phyloP scores from a whole-genome alignment of 176 grass and related monocot genomes.

The Carex littledalei region DNA sequence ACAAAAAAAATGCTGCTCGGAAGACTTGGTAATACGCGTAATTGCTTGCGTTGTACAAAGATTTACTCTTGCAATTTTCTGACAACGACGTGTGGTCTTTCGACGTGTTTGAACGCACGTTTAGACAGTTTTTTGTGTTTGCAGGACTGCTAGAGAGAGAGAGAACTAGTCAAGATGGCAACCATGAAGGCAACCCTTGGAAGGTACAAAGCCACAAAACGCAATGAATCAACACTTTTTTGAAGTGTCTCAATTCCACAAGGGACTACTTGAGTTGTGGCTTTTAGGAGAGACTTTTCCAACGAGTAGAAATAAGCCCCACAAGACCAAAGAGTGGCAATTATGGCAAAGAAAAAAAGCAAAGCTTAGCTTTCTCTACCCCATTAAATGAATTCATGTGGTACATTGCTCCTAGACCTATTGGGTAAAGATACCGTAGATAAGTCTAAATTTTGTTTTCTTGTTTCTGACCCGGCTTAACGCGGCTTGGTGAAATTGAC shows the following conservation, averaged over 20 bases:
- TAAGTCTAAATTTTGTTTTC: not conserved
- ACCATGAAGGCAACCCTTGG: conserved; percentile 34
- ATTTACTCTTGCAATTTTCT: not conserved
- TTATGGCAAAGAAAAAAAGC: not conserved
- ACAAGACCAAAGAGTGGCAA: conserved; percentile 2
- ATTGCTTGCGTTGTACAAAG: not conserved
- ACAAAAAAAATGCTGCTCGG: not conserved
- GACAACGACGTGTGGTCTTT: not conserved
- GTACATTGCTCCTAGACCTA: conserved; percentile 15
- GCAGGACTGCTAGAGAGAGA: not conserved
- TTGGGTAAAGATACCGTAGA: not conserved
- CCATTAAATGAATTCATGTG: conserved; percentile 3
- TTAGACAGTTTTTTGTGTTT: not conserved
- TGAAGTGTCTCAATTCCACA: conserved; percentile 26
- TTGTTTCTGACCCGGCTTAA: not conserved
- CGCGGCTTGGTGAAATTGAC: not conserved
- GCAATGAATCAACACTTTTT: conserved; percentile 11
- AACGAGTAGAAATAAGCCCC: conserved; percentile 1
- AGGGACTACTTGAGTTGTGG: conserved; percentile 20
- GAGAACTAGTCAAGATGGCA: conserved; percentile 20
- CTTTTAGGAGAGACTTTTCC: conserved; percentile 8
- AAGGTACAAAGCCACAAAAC: conserved; percentile 28
- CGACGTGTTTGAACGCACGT: not conserved
- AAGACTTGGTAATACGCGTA: not conserved
- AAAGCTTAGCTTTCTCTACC: conserved; percentile 14